Percentiles rank a stretch among this genome's conserved stretches.
phyloP scores from a whole-genome alignment of 2,329 filamentous ascomycete genomes.

The Penicillium hordei region DNA sequence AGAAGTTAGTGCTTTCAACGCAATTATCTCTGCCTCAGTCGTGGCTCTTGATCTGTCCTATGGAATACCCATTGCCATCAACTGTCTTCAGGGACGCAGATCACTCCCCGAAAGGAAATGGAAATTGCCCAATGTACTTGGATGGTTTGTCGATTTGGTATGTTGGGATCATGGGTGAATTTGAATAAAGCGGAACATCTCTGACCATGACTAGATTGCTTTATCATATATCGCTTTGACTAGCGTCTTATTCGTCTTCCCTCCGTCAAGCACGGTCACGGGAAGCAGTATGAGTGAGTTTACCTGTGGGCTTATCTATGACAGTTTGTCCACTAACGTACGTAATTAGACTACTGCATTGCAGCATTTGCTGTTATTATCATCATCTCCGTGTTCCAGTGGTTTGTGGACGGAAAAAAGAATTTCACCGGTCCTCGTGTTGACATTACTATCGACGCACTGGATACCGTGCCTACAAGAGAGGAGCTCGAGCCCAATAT shows the following conservation, averaged over 20 bases:
- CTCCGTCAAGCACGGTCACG: conserved; percentile 63
- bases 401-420: conserved; percentile 60
- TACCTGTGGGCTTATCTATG: neutral
- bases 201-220: conserved; percentile 41
- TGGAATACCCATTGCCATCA: conserved; percentile 69
- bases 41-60: conserved; percentile 72
- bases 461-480: conserved; percentile 5
- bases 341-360: conserved; percentile 37
- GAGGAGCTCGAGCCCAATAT: neutral
- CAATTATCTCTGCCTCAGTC: conserved; percentile 68
- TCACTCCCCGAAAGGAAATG: conserved; percentile 63
- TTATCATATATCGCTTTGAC: conserved; percentile 66
- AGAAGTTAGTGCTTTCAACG: conserved; percentile 61
- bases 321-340: neutral
- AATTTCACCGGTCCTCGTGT: conserved; percentile 57
- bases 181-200: neutral
- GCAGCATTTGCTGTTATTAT: conserved; percentile 60
- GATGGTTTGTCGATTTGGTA: conserved; percentile 60
- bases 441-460: conserved; percentile 32
- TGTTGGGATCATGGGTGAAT: conserved; percentile 13
- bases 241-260: conserved; percentile 72
- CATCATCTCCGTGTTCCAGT: conserved; percentile 57
- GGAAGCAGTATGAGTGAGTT: conserved; percentile 65
- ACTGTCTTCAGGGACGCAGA: conserved; percentile 64
- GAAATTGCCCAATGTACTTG: conserved; percentile 53